Evolutionary conservation across 2,329 filamentous ascomycete species (phyloP), one percentile per base, ranked within the genome.

Genomic region (Aspergillus tamarii): DNA sequence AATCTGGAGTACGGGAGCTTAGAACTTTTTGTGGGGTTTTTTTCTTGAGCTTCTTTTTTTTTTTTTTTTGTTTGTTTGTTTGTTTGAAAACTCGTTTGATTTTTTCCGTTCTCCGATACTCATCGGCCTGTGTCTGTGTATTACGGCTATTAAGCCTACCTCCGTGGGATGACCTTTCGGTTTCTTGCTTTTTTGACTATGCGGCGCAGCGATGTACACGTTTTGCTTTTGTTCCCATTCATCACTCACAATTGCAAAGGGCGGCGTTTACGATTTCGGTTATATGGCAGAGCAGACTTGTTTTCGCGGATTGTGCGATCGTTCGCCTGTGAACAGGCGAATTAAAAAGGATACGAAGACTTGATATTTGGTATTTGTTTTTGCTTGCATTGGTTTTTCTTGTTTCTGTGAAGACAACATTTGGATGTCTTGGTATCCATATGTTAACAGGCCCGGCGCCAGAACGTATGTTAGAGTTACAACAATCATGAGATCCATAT

Each of bases 1-100:
- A 58, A 62, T 56, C 64, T 63, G 72, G 72, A 71, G 70, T 71
- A 66, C 65, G 64, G 67, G 67, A 69, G 72, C 65, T 64, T 71
- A 65, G 64, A 67, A 66, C 60, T 58, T 64, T 70, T 69, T 30
- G 34, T 60, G 63, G 67, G 53, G 43, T 53, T 53, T 36, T 60
- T 48, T 34, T 28, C n/a, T 23, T 34, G 23, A 26, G 5, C 56
- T 2, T 36, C 12, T 60, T 32, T 45, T 46, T 46, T 36, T 36
- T 21, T 61, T 62, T 57, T 2, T n/a, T n/a, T n/a, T n/a, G n/a
- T n/a, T n/a, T n/a, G n/a, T n/a, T n/a, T n/a, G n/a, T 12, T 26
- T 48, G 45, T 28, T 48, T 48, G 21, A 48, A 14, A 8, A 56
- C 9, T 26, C 16, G 43, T 23, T 48, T 57, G n/a, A 53, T 19